Base-by-base conservation (phyloP, 2,329 filamentous ascomycete genomes). In the Sphaerulina musiva region DNA sequence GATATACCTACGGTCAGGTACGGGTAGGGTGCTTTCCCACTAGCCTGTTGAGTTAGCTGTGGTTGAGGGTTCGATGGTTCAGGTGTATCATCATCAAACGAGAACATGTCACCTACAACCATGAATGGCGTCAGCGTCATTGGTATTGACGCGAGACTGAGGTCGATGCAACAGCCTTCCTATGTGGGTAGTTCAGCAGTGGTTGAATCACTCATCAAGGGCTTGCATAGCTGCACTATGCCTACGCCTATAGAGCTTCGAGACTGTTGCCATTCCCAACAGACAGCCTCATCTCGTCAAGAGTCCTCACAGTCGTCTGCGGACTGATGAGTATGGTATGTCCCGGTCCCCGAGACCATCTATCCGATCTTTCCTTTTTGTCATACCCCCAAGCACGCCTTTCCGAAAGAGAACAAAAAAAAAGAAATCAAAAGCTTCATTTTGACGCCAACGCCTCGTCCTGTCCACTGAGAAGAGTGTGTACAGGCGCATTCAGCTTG, bases 401-500 rank as follows among this genome's bases (percentile, higher is more conserved):
- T 38, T 10, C 34, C 10, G 34, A 11, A 38, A 38, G 34, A 38
- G 10, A 38, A 38, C 1, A 38, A 38, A 20, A 20, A 4, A 20
- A 20, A 20, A 20, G 20, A 20, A 20, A 20, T 20, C 10, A 38
- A 38, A n/a, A 11, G 12, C 4, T 38, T 38, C 26, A 38, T n/a
- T 38, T 38, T 38, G 34, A 38, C 10, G 34, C 34, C 48, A 51
- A 41, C 12, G 48, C 69, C 64, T 74, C 67, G 60, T 76, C 73
- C 69, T 86, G 82, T 59, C 81, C 81, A 44, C 78, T 85, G 59
- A 98, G 81, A 38, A 98, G 82, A 42, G 92, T 95, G 70, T 87
- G 82, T 49, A 91, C 85, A 9, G 90, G 89, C 53, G 85, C 85
- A 64, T 85, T 83, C 64, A 98, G 86, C 80, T 95, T 93, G 59